Evolutionary conservation across 2,329 filamentous ascomycete genomes (phyloP).

Genomic region (Xylariaceae sp.): DNA sequence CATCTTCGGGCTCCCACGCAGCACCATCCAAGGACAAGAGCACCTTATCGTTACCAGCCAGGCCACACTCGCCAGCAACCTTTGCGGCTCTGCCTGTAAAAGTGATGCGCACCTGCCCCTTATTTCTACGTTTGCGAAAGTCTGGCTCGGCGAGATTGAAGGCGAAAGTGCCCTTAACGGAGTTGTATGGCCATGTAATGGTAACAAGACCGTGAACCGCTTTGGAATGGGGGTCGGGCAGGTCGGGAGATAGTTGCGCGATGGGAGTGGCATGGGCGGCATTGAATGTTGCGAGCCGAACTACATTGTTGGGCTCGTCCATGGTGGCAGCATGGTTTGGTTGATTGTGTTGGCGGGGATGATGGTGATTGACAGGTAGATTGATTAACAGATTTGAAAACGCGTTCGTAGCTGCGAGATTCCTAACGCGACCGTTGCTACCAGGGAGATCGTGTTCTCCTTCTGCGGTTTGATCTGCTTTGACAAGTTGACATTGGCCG

Average conservation of each 20-base stretch:
- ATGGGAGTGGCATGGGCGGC: slow-evolving; percentile 46
- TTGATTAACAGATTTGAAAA: no score
- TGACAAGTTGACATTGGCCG: no score
- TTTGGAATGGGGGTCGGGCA: slow-evolving; percentile 38
- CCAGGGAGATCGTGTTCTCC: no score
- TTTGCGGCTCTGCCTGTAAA: slow-evolving; percentile 70
- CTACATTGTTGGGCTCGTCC: no score
- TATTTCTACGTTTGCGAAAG: slow-evolving; percentile 69
- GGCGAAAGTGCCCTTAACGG: slow-evolving; percentile 66
- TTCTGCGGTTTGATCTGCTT: no score
- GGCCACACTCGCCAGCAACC: slow-evolving; percentile 59
- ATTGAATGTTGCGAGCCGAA: no score
- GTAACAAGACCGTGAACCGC: slow-evolving; percentile 70
- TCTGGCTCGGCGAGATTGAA: slow-evolving; percentile 83
- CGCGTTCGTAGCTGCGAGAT: no score
- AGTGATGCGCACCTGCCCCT: slow-evolving; percentile 76
- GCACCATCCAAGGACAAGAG: slow-evolving; percentile 65
- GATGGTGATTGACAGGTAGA: no score
- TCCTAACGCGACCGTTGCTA: no score
- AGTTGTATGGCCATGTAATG: slow-evolving; percentile 88
- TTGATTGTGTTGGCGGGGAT: no score
- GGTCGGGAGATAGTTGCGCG: slow-evolving; percentile 49
- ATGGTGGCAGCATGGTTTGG: no score
- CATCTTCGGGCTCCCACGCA: slow-evolving; percentile 56
- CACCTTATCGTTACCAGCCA: slow-evolving; percentile 78